Conservation (phyloP, 257 asterid genomes). For the Salvia miltiorrhiza region DNA sequence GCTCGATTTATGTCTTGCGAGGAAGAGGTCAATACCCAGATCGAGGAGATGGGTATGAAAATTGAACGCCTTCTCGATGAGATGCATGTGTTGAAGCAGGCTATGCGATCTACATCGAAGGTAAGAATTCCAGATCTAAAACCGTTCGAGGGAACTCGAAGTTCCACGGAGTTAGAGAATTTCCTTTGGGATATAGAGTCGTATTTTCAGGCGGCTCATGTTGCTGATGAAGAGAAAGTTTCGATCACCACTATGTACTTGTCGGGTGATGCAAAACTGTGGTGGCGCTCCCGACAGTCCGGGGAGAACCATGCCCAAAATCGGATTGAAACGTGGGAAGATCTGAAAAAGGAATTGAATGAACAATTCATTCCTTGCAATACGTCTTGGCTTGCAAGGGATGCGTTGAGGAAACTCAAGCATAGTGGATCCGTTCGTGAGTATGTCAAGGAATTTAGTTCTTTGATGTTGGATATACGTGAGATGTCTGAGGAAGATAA, state of each 20-base stretch:
- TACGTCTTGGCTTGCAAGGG: too few species aligned
- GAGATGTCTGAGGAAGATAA: background rate
- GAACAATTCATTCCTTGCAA: too few species aligned
- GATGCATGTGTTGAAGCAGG: background rate
- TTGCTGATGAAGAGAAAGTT: too few species aligned
- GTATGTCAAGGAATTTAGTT: background rate
- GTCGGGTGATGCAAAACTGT: too few species aligned
- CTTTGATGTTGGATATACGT: background rate
- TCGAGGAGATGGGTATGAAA: background rate
- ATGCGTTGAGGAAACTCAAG: too few species aligned
- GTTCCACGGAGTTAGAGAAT: background rate
- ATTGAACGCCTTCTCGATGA: background rate
- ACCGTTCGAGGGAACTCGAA: too few species aligned
- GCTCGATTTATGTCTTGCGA: rapidly evolving
- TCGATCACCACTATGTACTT: too few species aligned
- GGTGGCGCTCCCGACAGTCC: too few species aligned
- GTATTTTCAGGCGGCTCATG: background rate
- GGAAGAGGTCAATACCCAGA: background rate
- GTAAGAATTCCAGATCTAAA: background rate
- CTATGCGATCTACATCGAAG: background rate
- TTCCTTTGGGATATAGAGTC: background rate
- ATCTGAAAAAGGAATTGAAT: too few species aligned
- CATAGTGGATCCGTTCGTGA: too few species aligned
- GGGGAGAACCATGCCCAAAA: too few species aligned
- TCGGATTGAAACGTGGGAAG: too few species aligned